Base-by-base conservation (phyloP, 176 grass and related monocot genomes). In the Bonia amplexicaulis region DNA sequence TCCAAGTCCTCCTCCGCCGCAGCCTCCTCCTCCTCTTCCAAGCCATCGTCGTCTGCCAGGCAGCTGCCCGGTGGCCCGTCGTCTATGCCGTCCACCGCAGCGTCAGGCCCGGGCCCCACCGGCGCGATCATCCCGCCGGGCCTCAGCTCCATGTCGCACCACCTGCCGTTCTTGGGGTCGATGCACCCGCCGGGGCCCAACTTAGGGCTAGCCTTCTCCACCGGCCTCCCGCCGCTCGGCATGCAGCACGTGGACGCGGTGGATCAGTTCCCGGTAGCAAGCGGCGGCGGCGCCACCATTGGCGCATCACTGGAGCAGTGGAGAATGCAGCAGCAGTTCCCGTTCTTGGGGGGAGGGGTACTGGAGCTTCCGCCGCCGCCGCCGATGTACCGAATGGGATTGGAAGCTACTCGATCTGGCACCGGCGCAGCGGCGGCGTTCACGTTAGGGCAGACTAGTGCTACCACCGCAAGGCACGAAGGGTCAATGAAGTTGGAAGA, bases 131-230 rank as follows among this genome's bases (percentile, higher is more conserved):
- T 92, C 11, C 51, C 87, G 2, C 63, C 85, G 7, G 71, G 79
- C 3, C 64, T 83, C 37, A 58, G 76, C 72, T 66, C 79, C 70
- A 64, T 90, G 63, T 85, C 78, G 10, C 85, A 67, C 77, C 96
- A 88, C 79, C 82, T 93, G 31, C 93, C 91, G 19, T 93, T 93
- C 76, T 40, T 93, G 73, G 83, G 90, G 13, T 19, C 95, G 81
- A 85, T 95, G 88, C 88, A 92, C 74, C 73, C 80, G 27, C 53
- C 80, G 9, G 80, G 76, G 49, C 80, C 88, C 13, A 93, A 85
- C 81, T 23, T 93, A 93, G 91, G 93, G 87, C 78, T 93, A 87
- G 84, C 83, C 69, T 98, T 98, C 83, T 42, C 90, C 12, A 52
- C 85, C 23, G 89, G 89, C 42, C 57, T 95, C 27, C 87, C 79